Evolutionary conservation across 169 alveolate genomes (phyloP).

Genomic region (Plasmodium falciparum): DNA sequence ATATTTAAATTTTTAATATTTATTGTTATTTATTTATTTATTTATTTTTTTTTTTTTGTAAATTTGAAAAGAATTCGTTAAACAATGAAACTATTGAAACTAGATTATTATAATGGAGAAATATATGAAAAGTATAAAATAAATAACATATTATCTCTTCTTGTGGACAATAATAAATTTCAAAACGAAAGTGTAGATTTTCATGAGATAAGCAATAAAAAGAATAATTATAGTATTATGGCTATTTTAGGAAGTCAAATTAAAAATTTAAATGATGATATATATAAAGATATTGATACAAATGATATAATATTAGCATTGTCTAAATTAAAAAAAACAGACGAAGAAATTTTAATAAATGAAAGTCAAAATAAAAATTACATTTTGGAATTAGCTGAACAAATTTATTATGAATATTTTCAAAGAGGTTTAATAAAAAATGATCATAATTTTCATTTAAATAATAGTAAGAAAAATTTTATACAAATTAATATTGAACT

Average conservation of each 20-base stretch:
- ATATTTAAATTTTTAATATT: constrained; percentile 5
- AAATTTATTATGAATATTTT: constrained; percentile 59
- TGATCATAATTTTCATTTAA: constrained; percentile 47
- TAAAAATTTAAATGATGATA: constrained; percentile 61
- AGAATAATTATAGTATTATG: constrained; percentile 71
- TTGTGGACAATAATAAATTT: constrained; percentile 61
- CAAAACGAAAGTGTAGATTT: constrained; percentile 63
- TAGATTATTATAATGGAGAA: constrained; percentile 63
- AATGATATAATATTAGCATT: constrained; percentile 72
- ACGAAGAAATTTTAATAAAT: constrained; percentile 48
- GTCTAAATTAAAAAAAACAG: constrained; percentile 45
- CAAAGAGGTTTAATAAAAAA: constrained; percentile 36
- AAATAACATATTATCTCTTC: constrained; percentile 32
- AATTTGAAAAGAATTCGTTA: neutral
- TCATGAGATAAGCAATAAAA: constrained; percentile 54
- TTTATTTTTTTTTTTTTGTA: neutral
- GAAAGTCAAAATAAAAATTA: constrained; percentile 53
- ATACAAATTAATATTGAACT: constrained; percentile 30
- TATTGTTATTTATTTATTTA: constrained; percentile 13
- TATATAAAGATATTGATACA: constrained; percentile 65
- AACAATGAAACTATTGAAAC: constrained; percentile 62
- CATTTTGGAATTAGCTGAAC: constrained; percentile 65
- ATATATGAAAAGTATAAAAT: constrained; percentile 74
- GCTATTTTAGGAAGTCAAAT: constrained; percentile 71
- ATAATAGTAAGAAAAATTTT: constrained; percentile 18